Evolutionary conservation across 805 yeast species (phyloP).

Genomic region (Ogataea nakhonphanomensis): DNA sequence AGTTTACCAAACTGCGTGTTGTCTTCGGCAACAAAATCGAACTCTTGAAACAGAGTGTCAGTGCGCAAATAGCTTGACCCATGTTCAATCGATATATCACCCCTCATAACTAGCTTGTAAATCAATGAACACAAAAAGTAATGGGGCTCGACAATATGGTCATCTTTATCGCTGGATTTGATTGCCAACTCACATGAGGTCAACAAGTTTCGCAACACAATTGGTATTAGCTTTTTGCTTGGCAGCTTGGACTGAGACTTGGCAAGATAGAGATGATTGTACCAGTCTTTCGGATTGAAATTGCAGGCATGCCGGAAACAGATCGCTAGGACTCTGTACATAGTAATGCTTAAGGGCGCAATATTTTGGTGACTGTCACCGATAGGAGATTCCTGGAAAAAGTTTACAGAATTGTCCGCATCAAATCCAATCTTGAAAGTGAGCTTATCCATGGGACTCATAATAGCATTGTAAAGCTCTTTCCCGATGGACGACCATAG

Average conservation of each 20-base stretch:
- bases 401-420: neutral
- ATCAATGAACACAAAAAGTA: conserved; percentile 56
- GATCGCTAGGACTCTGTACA: conserved; percentile 36
- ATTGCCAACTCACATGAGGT: conserved; percentile 44
- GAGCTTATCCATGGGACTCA: conserved; percentile 61
- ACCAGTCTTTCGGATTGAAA: conserved; percentile 54
- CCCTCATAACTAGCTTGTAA: conserved; percentile 50
- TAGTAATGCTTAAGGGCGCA: conserved; percentile 4
- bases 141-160: conserved; percentile 73
- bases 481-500: conserved; percentile 55
- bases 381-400: too few species aligned
- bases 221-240: conserved; percentile 8
- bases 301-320: conserved; percentile 47
- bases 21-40: conserved; percentile 11
- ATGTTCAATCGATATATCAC: conserved; percentile 31
- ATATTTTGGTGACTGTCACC: too few species aligned
- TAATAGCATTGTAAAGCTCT: conserved; percentile 55
- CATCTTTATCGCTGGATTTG: conserved; percentile 40
- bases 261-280: conserved; percentile 51
- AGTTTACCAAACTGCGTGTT: conserved; percentile 35
- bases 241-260: conserved; percentile 55
- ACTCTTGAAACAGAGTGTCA: conserved; percentile 33
- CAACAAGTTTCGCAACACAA: conserved; percentile 41
- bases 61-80: conserved; percentile 40
- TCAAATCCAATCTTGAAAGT: conserved; percentile 36